Percentiles rank a stretch among this genome's conserved stretches.
phyloP scores from a whole-genome alignment of 2,329 filamentous ascomycete species.

The Epichloe brachyelytri region DNA sequence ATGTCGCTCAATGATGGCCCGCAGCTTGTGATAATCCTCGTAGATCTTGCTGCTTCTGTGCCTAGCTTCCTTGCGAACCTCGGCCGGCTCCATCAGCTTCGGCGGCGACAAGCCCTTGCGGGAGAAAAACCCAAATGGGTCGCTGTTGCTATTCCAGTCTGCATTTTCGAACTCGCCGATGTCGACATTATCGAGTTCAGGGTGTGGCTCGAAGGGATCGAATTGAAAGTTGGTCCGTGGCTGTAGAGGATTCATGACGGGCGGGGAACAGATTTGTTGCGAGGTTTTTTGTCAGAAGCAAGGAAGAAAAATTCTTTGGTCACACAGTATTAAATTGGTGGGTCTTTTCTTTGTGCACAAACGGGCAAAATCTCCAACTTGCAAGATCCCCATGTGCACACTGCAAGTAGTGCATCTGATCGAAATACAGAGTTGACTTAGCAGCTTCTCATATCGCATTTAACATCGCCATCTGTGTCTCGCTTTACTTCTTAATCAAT shows the following conservation, averaged over 20 bases:
- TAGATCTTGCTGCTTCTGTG: slow-evolving; percentile 19
- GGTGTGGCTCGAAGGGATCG: slow-evolving; percentile 4
- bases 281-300: too few species aligned
- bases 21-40: slow-evolving; percentile 20
- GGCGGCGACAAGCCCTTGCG: neutral
- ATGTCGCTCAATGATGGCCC: slow-evolving; percentile 33
- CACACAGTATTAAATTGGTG: too few species aligned
- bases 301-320: too few species aligned
- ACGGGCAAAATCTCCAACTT: too few species aligned
- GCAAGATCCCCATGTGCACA: too few species aligned
- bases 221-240: slow-evolving; percentile 2
- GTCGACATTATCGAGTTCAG: neutral
- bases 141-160: slow-evolving; percentile 1
- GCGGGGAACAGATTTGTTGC: neutral
- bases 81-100: slow-evolving; percentile 1
- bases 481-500: too few species aligned
- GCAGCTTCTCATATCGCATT: too few species aligned
- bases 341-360: too few species aligned
- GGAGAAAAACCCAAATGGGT: slow-evolving; percentile 3
- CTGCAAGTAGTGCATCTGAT: too few species aligned
- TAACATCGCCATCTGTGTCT: too few species aligned
- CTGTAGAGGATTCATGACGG: slow-evolving; percentile 1
- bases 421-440: too few species aligned
- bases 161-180: neutral
- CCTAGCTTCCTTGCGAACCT: slow-evolving; percentile 7